Percentiles rank a stretch among this genome's conserved stretches.
These are phyloP conservation scores for Fusarium metavorans DNA, from an alignment of 2,329 filamentous ascomycete species.

Conservation along the genomic window DNA sequence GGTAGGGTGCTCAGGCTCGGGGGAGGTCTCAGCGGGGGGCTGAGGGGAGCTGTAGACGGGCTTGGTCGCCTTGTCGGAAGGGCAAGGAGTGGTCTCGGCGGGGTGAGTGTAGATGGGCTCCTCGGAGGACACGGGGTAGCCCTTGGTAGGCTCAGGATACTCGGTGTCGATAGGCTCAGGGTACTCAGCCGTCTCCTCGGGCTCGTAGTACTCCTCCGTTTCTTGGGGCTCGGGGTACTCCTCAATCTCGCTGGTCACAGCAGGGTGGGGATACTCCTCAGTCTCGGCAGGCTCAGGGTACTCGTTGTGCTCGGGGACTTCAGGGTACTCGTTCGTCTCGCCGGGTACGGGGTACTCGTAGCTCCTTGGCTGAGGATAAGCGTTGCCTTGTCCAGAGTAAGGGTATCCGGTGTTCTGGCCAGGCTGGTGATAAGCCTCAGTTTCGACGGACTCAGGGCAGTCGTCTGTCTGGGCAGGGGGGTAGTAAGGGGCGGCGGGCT, in stretches of 20 bases:
- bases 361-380: neutral
- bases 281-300: conserved; percentile 4
- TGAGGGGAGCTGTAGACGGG: neutral
- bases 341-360: neutral
- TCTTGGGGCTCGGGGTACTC: conserved; percentile 7
- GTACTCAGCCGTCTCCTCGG: conserved; percentile 1
- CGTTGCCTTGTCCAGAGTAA: neutral
- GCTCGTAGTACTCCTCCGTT: neutral
- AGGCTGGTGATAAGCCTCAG: neutral
- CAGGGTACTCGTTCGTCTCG: neutral
- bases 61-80: neutral
- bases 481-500: neutral
- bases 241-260: neutral
- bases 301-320: neutral
- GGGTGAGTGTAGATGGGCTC: neutral
- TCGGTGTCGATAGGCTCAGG: neutral
- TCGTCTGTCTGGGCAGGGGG: neutral
- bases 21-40: neutral
- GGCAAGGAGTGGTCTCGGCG: neutral
- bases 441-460: neutral
- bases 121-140: neutral
- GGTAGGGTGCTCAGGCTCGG: neutral
- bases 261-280: neutral
- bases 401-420: neutral
- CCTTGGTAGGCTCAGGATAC: conserved; percentile 1